A percentile compares a stretch with the other conserved stretches of the same genome.
Conservation (phyloP, 2,329 filamentous ascomycete genomes). For the Aspergillus sp. region DNA sequence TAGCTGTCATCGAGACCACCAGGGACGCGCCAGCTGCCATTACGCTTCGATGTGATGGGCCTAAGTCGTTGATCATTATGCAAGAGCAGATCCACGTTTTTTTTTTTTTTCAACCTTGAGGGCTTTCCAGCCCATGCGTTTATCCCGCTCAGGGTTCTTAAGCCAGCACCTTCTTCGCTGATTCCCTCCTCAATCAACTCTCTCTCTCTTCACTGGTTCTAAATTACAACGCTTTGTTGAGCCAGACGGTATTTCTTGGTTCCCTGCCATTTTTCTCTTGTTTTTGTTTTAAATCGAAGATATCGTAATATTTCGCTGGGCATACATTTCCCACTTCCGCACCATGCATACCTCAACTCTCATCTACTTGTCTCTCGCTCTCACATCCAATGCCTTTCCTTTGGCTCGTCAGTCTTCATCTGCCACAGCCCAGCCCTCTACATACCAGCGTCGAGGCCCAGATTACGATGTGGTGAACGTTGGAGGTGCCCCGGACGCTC, state of each 20-base stretch:
- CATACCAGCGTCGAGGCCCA: slow-evolving; percentile 21
- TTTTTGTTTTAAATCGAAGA: neutral
- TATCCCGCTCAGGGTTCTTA: slow-evolving; percentile 1
- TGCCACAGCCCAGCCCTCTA: slow-evolving; percentile 16
- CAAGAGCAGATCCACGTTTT: slow-evolving; percentile 3
- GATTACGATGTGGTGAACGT: slow-evolving; percentile 36
- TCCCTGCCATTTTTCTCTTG: neutral
- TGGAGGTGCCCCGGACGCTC: slow-evolving; percentile 22
- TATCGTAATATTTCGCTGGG: slow-evolving; percentile 3
- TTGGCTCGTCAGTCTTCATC: slow-evolving; percentile 21
- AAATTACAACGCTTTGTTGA: neutral
- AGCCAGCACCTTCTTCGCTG: neutral
- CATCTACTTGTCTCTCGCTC: slow-evolving; percentile 27
- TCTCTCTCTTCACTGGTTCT: neutral
- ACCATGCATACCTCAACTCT: slow-evolving; percentile 33
- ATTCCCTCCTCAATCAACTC: neutral
- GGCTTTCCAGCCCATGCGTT: slow-evolving; percentile 1
- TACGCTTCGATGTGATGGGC: slow-evolving; percentile 15
- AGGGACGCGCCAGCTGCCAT: slow-evolving; percentile 20
- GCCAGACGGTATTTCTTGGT: neutral
- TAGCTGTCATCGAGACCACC: slow-evolving; percentile 15
- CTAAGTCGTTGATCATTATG: slow-evolving; percentile 18
- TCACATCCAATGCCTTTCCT: slow-evolving; percentile 31
- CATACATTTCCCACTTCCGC: neutral
- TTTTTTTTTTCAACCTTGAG: neutral